phyloP scores from a whole-genome alignment of 2,329 filamentous ascomycete genomes.

The Aspergillus intermedius region DNA sequence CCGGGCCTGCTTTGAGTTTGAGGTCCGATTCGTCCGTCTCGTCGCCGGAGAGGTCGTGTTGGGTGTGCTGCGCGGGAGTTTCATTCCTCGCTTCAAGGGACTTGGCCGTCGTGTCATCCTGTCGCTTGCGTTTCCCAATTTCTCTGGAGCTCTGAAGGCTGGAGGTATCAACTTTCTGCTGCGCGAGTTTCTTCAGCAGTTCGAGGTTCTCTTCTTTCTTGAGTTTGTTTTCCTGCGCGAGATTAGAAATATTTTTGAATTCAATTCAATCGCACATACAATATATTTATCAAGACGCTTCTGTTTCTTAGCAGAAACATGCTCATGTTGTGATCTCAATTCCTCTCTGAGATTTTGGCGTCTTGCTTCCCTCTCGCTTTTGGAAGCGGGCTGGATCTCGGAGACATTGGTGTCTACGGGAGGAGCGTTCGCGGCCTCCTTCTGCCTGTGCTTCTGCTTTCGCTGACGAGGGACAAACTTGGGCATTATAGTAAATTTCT shows the following conservation, averaged over 20 bases:
- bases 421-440: slow-evolving; percentile 17
- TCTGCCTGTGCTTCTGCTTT: slow-evolving; percentile 47
- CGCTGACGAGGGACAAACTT: slow-evolving; percentile 52
- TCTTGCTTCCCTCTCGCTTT: slow-evolving; percentile 49
- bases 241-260: slow-evolving; percentile 10
- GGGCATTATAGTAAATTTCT: slow-evolving; percentile 27
- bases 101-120: slow-evolving; percentile 35
- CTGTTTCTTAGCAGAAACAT: slow-evolving; percentile 58
- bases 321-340: slow-evolving; percentile 47
- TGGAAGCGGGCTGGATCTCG: slow-evolving; percentile 40
- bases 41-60: slow-evolving; percentile 23
- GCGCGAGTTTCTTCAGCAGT: slow-evolving; percentile 74
- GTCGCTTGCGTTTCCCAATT: slow-evolving; percentile 64
- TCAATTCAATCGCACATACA: slow-evolving; percentile 31
- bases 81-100: slow-evolving; percentile 15
- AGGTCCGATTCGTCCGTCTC: slow-evolving; percentile 30
- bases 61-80: slow-evolving; percentile 3
- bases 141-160: slow-evolving; percentile 71
- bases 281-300: slow-evolving; percentile 65
- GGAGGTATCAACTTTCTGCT: slow-evolving; percentile 72
- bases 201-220: slow-evolving; percentile 87
- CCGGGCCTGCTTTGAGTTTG: slow-evolving; percentile 15
- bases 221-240: slow-evolving; percentile 71
- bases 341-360: slow-evolving; percentile 49
- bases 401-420: slow-evolving; percentile 43